phyloP scores from a whole-genome alignment of 768 basidiomycete genomes.

The Sporobolomyces pararoseus region DNA sequence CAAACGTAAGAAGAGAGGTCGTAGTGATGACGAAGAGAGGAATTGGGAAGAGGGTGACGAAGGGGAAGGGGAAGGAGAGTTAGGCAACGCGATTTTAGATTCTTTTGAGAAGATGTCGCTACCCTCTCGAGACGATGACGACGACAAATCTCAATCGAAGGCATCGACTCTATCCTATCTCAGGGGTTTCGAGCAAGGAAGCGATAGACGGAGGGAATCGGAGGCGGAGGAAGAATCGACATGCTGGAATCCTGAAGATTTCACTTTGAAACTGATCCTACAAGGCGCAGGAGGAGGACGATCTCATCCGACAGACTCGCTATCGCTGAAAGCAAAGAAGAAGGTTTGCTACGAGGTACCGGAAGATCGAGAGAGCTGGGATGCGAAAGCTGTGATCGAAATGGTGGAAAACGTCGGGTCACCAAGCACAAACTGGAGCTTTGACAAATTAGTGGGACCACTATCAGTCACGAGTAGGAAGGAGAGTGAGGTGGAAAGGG shows the following conservation, averaged over 20 bases:
- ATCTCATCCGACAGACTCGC: not conserved
- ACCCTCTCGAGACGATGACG: not conserved
- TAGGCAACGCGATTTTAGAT: not conserved
- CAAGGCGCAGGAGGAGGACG: slow-evolving; percentile 14
- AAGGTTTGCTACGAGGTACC: slow-evolving; percentile 22
- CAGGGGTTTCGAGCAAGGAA: not conserved
- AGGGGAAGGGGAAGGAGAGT: not conserved
- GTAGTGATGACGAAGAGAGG: not conserved
- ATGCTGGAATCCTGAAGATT: not conserved
- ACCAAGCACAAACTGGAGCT: not conserved
- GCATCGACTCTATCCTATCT: too few species aligned
- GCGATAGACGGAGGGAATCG: not conserved
- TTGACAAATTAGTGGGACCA: not conserved
- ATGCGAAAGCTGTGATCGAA: not conserved
- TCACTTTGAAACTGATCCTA: not conserved
- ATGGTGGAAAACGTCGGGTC: not conserved
- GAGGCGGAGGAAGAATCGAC: not conserved
- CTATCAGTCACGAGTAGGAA: not conserved
- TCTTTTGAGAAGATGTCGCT: not conserved
- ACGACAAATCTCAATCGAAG: not conserved
- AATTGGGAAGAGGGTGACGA: not conserved
- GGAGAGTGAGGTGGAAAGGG: not conserved
- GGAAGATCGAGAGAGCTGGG: slow-evolving; percentile 1
- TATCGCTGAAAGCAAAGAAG: too few species aligned
- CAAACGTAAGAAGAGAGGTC: not conserved